Base-by-base conservation (phyloP, 345 rosid species). In the Geranium brycei region DNA sequence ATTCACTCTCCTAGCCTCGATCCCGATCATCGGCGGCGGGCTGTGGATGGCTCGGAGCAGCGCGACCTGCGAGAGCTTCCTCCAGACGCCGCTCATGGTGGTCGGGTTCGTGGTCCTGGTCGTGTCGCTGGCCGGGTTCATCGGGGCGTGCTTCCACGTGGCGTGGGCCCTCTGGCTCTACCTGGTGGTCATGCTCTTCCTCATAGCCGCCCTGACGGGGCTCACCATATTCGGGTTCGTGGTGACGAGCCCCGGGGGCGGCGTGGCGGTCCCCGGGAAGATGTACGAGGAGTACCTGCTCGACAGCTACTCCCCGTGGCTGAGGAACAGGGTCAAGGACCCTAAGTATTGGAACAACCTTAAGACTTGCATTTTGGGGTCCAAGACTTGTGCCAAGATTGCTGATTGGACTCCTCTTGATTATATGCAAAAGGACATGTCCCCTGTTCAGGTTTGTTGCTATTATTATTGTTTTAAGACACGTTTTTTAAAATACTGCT, bases 141-240 rank as follows among this genome's bases (percentile, higher is more conserved):
- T 91, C 13, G 97, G 99, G n/a, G 92, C 96, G 17, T 93, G 99
- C 38, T 93, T 88, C 59, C 75, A 79, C 57, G 80, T 93, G 19
- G 84, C 81, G 28, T 93, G 89, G 87, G 86, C 84, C 18, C 96
- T 93, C 10, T 91, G 99, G 99, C 76, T 93, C 1, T 93, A 93
- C 73, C 69, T 93, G 60, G 83, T 87, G 61, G 87, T 88, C 67
- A 88, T 93, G 97, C 56, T 93, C 64, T 62, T 86, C 67, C 68
- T 88, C n/a, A 87, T 91, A 64, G 82, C 74, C 7, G 58, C 88
- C 19, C 73, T 93, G 5, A 77, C 87, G 82, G 87, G 68, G 13
- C 61, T 93, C 51, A 90, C 96, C 0, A 57, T 85, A 7, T 87
- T 93, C 56, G 97, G 99, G 16, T 85, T 93, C 62, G 77, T 81